These are phyloP conservation scores for Stephania yunnanensis DNA, from an alignment of 164 flowering plant species.

Conservation along the genomic window DNA sequence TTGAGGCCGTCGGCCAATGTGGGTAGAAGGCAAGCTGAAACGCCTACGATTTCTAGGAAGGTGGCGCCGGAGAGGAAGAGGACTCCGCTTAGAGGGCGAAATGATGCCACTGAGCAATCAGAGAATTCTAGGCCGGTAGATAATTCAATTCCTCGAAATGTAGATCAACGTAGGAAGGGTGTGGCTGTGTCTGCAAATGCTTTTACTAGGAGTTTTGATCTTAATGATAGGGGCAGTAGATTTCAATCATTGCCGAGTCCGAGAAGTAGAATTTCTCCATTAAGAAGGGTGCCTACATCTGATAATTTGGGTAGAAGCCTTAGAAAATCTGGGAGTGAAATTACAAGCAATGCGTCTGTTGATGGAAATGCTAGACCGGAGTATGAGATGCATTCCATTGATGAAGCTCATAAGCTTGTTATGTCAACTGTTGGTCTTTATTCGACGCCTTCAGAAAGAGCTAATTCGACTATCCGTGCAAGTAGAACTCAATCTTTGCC, in stretches of 20 bases:
- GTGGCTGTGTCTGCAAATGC: constrained; percentile 43
- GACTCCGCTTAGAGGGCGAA: constrained; percentile 76
- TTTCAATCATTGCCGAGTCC: constrained; percentile 21
- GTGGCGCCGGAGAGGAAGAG: constrained; percentile 73
- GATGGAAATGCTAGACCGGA: constrained; percentile 32
- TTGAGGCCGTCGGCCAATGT: constrained; percentile 67
- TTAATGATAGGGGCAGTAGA: constrained; percentile 34
- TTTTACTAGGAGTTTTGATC: constrained; percentile 48
- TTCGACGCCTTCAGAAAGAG: constrained; percentile 37
- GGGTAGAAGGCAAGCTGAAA: constrained; percentile 45
- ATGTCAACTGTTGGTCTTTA: constrained; percentile 12
- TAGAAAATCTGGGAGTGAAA: constrained; percentile 44
- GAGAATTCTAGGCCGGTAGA: constrained; percentile 84
- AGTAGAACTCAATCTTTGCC: constrained; percentile 49
- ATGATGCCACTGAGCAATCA: constrained; percentile 40
- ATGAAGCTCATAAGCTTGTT: constrained; percentile 29
- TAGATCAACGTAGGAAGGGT: constrained; percentile 74
- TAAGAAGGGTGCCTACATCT: constrained; percentile 33
- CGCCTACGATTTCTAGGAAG: constrained; percentile 36
- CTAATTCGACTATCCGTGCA: constrained; percentile 20
- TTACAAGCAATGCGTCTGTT: constrained; percentile 20
- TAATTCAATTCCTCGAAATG: constrained; percentile 40
- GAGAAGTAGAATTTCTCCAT: constrained; percentile 38
- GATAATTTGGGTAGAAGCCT: constrained; percentile 36
- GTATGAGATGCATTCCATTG: constrained; percentile 26